Percentiles rank a stretch among this genome's conserved stretches.
These are phyloP conservation scores for Rhododendron ovatum DNA, from an alignment of 148 eudicot species.

Conservation along the genomic window DNA sequence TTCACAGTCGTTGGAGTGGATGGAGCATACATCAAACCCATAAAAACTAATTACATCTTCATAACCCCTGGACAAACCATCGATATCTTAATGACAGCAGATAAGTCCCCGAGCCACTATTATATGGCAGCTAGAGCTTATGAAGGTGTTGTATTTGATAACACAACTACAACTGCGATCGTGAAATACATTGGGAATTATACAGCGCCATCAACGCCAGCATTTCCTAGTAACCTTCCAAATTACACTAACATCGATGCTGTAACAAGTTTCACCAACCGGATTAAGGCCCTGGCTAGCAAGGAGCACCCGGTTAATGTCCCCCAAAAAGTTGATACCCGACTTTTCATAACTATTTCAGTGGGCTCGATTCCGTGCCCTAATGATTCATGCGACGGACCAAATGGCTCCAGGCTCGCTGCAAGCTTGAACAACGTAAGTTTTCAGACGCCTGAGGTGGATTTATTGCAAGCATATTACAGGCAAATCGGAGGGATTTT, in stretches of 20 bases:
- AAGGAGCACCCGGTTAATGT: slow-evolving; percentile 12
- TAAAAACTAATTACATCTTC: slow-evolving; percentile 18
- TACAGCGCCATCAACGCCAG: slow-evolving; percentile 3
- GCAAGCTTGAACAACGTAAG: slow-evolving; percentile 27
- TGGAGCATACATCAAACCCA: slow-evolving; percentile 26
- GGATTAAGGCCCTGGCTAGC: slow-evolving; percentile 2
- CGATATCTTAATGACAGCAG: slow-evolving; percentile 20
- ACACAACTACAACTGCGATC: slow-evolving; percentile 31
- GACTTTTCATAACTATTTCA: slow-evolving; percentile 9
- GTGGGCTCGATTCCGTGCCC: slow-evolving; percentile 13
- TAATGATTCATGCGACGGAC: slow-evolving; percentile 17
- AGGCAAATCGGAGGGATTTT: slow-evolving; percentile 11
- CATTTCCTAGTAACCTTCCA: slow-evolving; percentile 20
- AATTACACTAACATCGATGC: slow-evolving; percentile 4
- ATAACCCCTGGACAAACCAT: slow-evolving; percentile 33
- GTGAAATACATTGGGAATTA: slow-evolving; percentile 7
- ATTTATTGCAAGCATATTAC: slow-evolving; percentile 26
- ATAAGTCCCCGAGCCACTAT: slow-evolving; percentile 16
- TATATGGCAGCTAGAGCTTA: slow-evolving; percentile 24
- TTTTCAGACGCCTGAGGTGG: slow-evolving; percentile 16
- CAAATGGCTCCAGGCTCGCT: slow-evolving; percentile 12
- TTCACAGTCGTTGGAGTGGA: slow-evolving; percentile 22
- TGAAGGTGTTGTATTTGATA: slow-evolving; percentile 7
- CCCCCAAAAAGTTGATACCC: slow-evolving; percentile 10
- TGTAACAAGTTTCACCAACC: slow-evolving; percentile 7